Evolutionary conservation across 192 early-diverging fungal species (phyloP), one percentile per base, ranked within the genome.

Genomic region (Umbelopsis ramanniana): DNA sequence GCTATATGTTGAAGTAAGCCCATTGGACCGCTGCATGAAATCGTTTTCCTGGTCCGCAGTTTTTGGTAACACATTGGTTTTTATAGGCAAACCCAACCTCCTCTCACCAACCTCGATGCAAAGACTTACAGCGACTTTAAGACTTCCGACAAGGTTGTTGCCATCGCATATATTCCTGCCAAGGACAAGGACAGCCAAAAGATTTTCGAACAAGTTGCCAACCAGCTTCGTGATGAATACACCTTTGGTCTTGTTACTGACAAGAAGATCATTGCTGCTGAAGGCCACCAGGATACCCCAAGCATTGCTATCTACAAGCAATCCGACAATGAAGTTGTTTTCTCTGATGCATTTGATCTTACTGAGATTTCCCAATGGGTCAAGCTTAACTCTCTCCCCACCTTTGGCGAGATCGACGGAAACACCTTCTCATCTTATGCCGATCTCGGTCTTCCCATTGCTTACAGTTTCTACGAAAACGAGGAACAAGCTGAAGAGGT

Each of bases 381-480:
- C 75, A 89, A 90, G 82, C 69, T 83, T 60, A 87, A 91, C 86
- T 89, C 95, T 37, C 81, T 96, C 46, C 97, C 97, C 37, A 72
- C 91, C 50, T 88, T 98, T 85, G 97, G 90, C 75, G 95, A 98
- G 72, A 92, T 99, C 69, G 89, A 89, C 68, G 93, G 89, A 60
- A 86, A 92, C 63, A 99, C 95, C 90, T 99, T 96, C 82, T 77
- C 84, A 40, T 83, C 79, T 71, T 98, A 98, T 85, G 91, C 95
- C 67, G 87, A 94, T 74, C 71, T 89, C 68, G 95, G 95, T 70
- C 80, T 98, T 46, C 97, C 97, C 35, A 82, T 99, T 50, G 96
- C 83, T 48, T 99, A 95, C 84, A 77, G 92, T 71, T 99, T 99
- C 87, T 89, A 86, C 69, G 85, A 86, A 54, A 82, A 69, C 74